Evolutionary conservation across 495 filamentous ascomycete species (phyloP), one percentile per base, ranked within the genome.

Genomic region (Annulohypoxylon nitens): DNA sequence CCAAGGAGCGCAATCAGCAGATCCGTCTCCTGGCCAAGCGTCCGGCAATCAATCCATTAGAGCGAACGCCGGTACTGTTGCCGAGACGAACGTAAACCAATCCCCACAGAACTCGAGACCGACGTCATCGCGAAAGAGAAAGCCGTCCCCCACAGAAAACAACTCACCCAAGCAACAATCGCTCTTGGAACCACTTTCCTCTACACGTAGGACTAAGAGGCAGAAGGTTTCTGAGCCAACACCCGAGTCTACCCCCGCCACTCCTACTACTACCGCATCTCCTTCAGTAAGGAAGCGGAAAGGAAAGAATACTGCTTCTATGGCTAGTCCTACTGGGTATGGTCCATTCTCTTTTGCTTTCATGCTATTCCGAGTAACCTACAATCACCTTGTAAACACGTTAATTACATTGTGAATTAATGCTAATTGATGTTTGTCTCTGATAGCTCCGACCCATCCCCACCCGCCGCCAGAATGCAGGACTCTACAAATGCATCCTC

Each of bases 291-390:
- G 90, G 63, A 89, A 87, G 75, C 86, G 81, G 81, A 87, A 88
- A 82, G 83, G 88, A 78, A 90, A 92, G 82, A 83, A 86, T 78
- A 78, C 89, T 59, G 83, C 86, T 82, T 87, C 85, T 77, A 96
- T 95, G 94, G 94, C 94, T 82, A 93, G 91, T 85, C 88, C 92
- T 79, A 36, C 75, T 69, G 59, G 65, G 77, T 79, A 74, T 45
- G 72, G 2, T 54, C 14, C n/a, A 14, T 54, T n/a, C 5, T 26
- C 50, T 51, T 25, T 25, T 20, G 16, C n/a, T 54, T 23, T n/a
- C n/a, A 6, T 47, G 16, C 43, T 47, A n/a, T 9, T 12, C 37
- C 43, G 43, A 47, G 16, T 18, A 47, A 47, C 43, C n/a, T 9
- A 47, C 43, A 47, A 47, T 47, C n/a, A 12, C n/a, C 43, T 6